Base-by-base conservation (phyloP, 176 grass and related monocot species). In the Musa beccarii region DNA sequence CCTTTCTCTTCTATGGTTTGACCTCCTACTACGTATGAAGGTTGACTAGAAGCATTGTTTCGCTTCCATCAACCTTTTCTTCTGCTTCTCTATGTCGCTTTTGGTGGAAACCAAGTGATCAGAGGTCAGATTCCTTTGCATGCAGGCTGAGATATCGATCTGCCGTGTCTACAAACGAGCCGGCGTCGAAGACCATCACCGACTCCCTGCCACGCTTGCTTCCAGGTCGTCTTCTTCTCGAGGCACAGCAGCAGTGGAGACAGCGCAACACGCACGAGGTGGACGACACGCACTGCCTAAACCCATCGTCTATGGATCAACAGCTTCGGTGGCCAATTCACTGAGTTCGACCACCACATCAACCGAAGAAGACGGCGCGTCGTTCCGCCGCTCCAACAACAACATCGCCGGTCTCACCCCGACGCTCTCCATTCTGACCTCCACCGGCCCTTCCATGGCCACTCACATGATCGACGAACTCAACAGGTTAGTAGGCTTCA, bases 151-250 rank as follows among this genome's bases (percentile, higher is more conserved):
- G 81, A 96, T 96, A 75, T 96, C 93, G 1, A 87, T 96, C 2
- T 96, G 93, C 56, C 89, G 90, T 20, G 93, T 96, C 66, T 96
- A 96, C 49, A 96, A 96, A 79, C 84, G 93, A 15, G 69, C 93
- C 11, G 93, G 93, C 23, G 85, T 92, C 16, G 93, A 90, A 22
- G 87, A 92, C 49, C 89, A 90, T 76, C 85, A 82, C 52, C 89
- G 88, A 71, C 83, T 86, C 73, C 81, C 59, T 9, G 59, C 61
- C 34, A 52, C 67, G 2, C 5, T 34, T 4, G 10, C 49, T 17
- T 17, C 49, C 13, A 26, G 23, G 19, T n/a, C 56, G 4, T 76
- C 74, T 8, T 63, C 34, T 1, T 63, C 75, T 66, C 59, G 22
- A 53, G 75, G 20, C 28, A 51, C 15, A 0, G 34, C 5, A 21